Conservation (phyloP, 108 stramenopile genomes). For the Fragilariopsis cylindrus region DNA sequence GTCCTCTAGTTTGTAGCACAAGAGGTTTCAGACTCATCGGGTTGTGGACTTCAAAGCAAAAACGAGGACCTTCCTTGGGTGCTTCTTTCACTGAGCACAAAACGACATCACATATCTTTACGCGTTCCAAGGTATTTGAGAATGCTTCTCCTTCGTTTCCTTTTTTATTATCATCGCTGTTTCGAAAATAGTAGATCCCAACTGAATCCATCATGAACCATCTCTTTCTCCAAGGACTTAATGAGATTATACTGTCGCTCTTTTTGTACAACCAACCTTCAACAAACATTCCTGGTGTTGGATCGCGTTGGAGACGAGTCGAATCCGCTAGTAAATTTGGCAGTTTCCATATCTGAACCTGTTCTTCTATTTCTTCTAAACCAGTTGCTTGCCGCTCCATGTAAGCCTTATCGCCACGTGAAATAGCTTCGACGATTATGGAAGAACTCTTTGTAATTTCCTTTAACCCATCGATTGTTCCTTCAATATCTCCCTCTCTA, state of each 20-base stretch:
- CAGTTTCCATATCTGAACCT: conserved; percentile 73
- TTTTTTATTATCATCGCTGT: conserved; percentile 48
- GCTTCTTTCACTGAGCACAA: conserved; percentile 89
- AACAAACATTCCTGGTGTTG: conserved; percentile 69
- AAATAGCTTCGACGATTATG: conserved; percentile 55
- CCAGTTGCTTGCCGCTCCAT: conserved; percentile 57
- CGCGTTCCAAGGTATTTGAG: conserved; percentile 57
- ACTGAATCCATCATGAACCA: conserved; percentile 88
- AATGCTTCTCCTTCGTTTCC: conserved; percentile 22
- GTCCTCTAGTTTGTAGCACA: conserved; percentile 89
- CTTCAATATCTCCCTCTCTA: conserved; percentile 58
- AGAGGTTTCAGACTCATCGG: conserved; percentile 80
- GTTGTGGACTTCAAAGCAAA: conserved; percentile 92
- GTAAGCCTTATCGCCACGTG: conserved; percentile 50
- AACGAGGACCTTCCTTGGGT: conserved; percentile 69
- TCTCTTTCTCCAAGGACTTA: conserved; percentile 73
- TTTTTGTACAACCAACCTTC: conserved; percentile 93
- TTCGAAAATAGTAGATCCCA: conserved; percentile 80
- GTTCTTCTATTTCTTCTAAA: conserved; percentile 75
- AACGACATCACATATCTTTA: conserved; percentile 90
- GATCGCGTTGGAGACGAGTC: conserved; percentile 74
- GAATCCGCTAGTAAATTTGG: conserved; percentile 62
- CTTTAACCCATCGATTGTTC: conserved; percentile 56
- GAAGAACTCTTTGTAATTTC: conserved; percentile 50
- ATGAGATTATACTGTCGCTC: conserved; percentile 54